Conservation (phyloP, 192 early-diverging fungal genomes). For the Backusella macrospora region DNA sequence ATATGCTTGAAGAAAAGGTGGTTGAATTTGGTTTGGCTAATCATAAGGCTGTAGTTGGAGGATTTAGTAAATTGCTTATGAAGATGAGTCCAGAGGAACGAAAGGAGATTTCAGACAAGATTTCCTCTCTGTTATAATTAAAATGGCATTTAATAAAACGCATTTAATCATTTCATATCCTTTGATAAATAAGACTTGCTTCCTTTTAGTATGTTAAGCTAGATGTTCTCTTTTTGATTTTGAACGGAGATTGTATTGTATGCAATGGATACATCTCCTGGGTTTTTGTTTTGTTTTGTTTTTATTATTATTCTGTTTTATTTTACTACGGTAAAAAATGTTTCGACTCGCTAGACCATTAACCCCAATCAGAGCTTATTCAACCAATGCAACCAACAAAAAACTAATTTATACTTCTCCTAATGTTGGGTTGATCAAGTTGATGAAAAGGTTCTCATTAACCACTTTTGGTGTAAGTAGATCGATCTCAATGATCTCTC, state of each 20-base stretch:
- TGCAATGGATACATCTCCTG: background rate
- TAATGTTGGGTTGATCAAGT: slow-evolving; percentile 30
- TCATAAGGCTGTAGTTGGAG: slow-evolving; percentile 43
- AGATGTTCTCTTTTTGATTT: background rate
- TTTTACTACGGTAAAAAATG: background rate
- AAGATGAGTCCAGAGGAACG: slow-evolving; percentile 32
- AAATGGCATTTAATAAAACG: background rate
- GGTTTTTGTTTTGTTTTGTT: too few relatives aligned
- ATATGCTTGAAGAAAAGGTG: slow-evolving; percentile 35
- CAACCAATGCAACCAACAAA: background rate
- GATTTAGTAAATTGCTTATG: slow-evolving; percentile 36
- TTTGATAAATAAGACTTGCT: background rate
- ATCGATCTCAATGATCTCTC: background rate
- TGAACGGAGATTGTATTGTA: background rate
- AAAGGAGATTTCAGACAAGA: slow-evolving; percentile 10
- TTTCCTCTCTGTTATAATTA: background rate
- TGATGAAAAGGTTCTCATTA: slow-evolving; percentile 39
- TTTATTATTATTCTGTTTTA: background rate
- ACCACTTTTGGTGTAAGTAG: slow-evolving; percentile 38
- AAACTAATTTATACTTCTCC: slow-evolving; percentile 37
- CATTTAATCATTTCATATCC: background rate
- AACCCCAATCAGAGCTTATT: background rate
- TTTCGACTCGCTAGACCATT: slow-evolving; percentile 4
- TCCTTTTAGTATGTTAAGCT: too few relatives aligned
- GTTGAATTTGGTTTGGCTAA: slow-evolving; percentile 24